A percentile compares a stretch with the other conserved stretches of the same genome.
phyloP scores from a whole-genome alignment of 768 basidiomycete genomes.

The Calocera viscosa region DNA sequence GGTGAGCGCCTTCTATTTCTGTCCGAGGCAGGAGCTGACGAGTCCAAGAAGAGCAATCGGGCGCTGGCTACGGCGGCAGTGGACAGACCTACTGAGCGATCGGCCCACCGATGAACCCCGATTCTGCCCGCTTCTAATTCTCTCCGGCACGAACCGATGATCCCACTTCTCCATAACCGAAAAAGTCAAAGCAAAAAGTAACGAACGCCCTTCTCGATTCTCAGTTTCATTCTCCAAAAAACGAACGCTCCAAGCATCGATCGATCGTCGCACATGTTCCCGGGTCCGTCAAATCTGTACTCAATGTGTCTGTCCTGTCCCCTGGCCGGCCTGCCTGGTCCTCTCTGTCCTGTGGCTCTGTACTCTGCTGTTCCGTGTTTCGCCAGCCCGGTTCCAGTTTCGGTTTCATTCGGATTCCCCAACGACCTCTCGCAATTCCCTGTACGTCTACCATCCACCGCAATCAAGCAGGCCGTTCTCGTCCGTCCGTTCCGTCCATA shows the following conservation, averaged over 20 bases:
- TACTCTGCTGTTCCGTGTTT: constrained; percentile 7
- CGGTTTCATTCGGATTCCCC: constrained; percentile 8
- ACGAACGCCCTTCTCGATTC: not conserved
- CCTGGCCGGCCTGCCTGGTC: constrained; percentile 4
- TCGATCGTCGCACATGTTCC: constrained; percentile 1
- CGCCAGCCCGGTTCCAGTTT: constrained; percentile 4
- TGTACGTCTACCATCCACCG: constrained; percentile 4
- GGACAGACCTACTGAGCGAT: constrained; percentile 14
- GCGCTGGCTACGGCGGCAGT: constrained; percentile 16
- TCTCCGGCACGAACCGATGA: not conserved
- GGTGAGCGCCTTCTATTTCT: constrained; percentile 10
- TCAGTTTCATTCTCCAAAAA: not conserved
- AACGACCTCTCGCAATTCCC: constrained; percentile 8
- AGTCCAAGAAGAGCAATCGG: constrained; percentile 15
- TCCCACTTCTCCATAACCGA: not conserved
- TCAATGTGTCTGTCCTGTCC: constrained; percentile 8
- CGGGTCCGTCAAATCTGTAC: constrained; percentile 8
- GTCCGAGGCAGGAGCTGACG: not conserved
- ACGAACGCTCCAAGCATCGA: constrained; percentile 5
- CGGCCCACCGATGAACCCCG: constrained; percentile 8
- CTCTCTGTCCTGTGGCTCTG: constrained; percentile 1
- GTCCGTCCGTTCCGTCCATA: constrained; percentile 7
- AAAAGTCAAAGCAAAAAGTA: constrained; percentile 1
- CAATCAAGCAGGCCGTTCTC: constrained; percentile 6
- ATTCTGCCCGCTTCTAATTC: not conserved